Evolutionary conservation across 164 flowering plant species (phyloP), one percentile per base, ranked within the genome.

Genomic region (Pachysandra terminalis): DNA sequence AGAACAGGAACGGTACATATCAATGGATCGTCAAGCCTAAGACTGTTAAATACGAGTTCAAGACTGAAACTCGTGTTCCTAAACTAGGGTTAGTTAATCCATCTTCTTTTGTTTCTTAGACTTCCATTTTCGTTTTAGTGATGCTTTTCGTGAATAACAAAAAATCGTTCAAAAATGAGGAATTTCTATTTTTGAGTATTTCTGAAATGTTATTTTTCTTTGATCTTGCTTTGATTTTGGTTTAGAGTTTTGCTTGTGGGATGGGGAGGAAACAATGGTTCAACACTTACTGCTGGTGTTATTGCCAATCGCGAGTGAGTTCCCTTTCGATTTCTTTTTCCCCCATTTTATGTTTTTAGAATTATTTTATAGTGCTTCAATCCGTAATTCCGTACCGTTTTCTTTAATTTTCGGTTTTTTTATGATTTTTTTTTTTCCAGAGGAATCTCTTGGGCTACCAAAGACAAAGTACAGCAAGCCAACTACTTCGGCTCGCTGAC

Each of bases 221-320:
- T 58, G 6, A 32, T 71, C 19, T 56, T 74, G 65, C 4, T 13
- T 67, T 60, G 58, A 55, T 66, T 67, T 68, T 24, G 64, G 41
- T 68, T n/a, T n/a, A 95, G 99, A 81, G 97, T 96, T 70, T 84
- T 96, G 99, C 97, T 96, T 74, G 99, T 90, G 67, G 99, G 99
- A 5, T 96, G 98, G 99, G 99, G 99, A 32, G 99, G 98, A 40
- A 96, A 96, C 90, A 96, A 96, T 62, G 99, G 99, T 22, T 82
- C 91, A 17, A 89, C 98, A 40, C 89, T 96, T 40, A 93, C 99
- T 14, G 99, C 82, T 57, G 99, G 96, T 55, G 90, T 96, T 13
- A 90, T 96, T 32, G 96, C 98, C 0, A 96, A 96, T 68, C 68
- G 95, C 56, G 96, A 96, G 99, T 95, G 71, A 84, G 97, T 80